A percentile compares a stretch with the other conserved stretches of the same genome.
phyloP scores from a whole-genome alignment of 2,329 filamentous ascomycete species.

The Metarhizium sp. region DNA sequence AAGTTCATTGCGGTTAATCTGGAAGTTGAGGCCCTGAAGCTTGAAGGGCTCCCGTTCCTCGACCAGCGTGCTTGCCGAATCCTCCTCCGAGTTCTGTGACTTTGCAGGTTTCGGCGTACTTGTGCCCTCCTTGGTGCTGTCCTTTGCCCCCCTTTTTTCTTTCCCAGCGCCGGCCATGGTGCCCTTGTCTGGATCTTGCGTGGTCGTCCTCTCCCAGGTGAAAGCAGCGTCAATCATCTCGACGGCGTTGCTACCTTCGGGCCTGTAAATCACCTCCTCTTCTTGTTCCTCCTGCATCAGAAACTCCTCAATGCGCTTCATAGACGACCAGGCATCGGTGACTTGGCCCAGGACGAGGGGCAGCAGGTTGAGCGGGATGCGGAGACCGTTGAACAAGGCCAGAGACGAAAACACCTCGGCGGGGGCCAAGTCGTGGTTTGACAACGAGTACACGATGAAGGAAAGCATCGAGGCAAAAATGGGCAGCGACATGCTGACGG shows the following conservation, averaged over 20 bases:
- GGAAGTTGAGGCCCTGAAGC: conserved; percentile 57
- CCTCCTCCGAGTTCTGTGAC: conserved; percentile 25
- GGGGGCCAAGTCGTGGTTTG: conserved; percentile 58
- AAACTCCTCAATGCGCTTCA: conserved; percentile 82
- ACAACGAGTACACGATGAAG: conserved; percentile 72
- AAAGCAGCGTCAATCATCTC: conserved; percentile 66
- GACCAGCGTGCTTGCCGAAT: conserved; percentile 45
- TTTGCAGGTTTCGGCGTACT: conserved; percentile 22
- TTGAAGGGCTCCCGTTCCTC: conserved; percentile 61
- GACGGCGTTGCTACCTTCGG: conserved; percentile 58
- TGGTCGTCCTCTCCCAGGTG: conserved; percentile 71
- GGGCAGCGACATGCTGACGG: conserved; percentile 75
- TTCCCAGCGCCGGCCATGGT: conserved; percentile 33
- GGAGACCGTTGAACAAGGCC: conserved; percentile 84
- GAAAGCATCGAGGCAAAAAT: conserved; percentile 93
- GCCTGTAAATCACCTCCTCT: conserved; percentile 52
- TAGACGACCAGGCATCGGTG: conserved; percentile 78
- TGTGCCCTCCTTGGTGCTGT: conserved; percentile 24
- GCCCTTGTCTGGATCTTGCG: conserved; percentile 37
- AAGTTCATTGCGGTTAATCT: conserved; percentile 64
- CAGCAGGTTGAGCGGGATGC: conserved; percentile 81
- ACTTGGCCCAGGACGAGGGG: conserved; percentile 83
- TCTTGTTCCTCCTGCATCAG: conserved; percentile 75
- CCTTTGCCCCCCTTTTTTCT: conserved; percentile 18
- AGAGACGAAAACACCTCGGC: conserved; percentile 86